Percentiles rank a stretch among this genome's conserved stretches.
These are phyloP conservation scores for Aspergillus arachidicola DNA, from an alignment of 2,329 filamentous ascomycete species.

Conservation along the genomic window DNA sequence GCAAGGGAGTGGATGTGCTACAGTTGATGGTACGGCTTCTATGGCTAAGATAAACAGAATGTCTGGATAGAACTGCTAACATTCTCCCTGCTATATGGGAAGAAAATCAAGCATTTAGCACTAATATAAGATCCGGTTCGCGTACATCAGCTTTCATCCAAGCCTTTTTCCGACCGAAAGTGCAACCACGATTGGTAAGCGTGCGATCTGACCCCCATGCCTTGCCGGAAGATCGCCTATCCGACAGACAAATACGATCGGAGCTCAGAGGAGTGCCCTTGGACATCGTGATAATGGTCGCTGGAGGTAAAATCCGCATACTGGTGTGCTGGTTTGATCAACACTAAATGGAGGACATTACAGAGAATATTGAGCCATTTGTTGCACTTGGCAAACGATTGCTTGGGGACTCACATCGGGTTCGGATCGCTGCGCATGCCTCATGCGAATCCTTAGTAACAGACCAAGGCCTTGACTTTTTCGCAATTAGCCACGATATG, in stretches of 20 bases:
- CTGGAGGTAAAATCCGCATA: not conserved
- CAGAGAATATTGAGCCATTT: not conserved
- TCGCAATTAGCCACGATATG: not conserved
- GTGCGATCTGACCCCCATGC: not conserved
- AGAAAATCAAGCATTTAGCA: not conserved
- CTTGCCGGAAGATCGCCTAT: not conserved
- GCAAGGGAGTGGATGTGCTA: not conserved
- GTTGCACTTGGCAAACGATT: not conserved
- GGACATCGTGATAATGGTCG: not conserved
- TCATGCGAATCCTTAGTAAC: not conserved
- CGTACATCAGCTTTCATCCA: not conserved
- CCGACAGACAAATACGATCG: not conserved
- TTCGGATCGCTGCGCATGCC: not conserved
- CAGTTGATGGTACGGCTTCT: not conserved
- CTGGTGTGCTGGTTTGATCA: not conserved
- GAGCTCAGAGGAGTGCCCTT: not conserved
- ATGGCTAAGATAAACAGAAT: not conserved
- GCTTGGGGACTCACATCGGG: not conserved
- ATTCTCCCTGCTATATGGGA: not conserved
- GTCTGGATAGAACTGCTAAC: not conserved
- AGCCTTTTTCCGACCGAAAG: not conserved
- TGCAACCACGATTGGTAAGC: not conserved
- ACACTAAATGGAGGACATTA: not conserved
- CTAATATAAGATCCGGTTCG: not conserved
- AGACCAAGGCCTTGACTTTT: not conserved